Percentiles rank a stretch among this genome's conserved stretches.
Evolutionary conservation across 768 basidiomycete species (phyloP).

Genomic region (Boletus rex-veris): DNA sequence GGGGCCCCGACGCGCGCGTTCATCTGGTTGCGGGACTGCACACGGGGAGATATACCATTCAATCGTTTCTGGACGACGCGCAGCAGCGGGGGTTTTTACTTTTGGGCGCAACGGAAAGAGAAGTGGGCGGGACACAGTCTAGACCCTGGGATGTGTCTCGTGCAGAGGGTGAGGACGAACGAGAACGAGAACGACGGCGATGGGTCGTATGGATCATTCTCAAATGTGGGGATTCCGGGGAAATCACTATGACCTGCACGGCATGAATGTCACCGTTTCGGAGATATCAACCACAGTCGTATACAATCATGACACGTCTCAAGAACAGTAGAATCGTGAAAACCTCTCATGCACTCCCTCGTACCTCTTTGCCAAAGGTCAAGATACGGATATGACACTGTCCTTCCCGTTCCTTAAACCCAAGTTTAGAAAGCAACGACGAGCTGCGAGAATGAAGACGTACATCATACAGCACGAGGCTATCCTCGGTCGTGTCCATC

Average conservation of each 20-base stretch:
- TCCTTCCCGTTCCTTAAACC: conserved; percentile 29
- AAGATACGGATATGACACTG: conserved; percentile 32
- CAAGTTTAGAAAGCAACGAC: not conserved
- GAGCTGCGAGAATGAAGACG: conserved; percentile 16
- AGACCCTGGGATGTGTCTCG: conserved; percentile 53
- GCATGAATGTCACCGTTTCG: not conserved
- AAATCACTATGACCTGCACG: no score
- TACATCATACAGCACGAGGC: conserved; percentile 55
- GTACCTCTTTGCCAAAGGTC: conserved; percentile 29
- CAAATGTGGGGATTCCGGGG: conserved; percentile 38
- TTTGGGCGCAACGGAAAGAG: conserved; percentile 46
- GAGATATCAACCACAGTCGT: not conserved
- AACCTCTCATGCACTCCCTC: conserved; percentile 10
- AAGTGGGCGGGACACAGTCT: conserved; percentile 36
- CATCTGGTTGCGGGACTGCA: conserved; percentile 74
- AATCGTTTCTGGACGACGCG: conserved; percentile 47
- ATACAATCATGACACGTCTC: conserved; percentile 1
- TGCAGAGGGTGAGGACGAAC: conserved; percentile 57
- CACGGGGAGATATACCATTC: conserved; percentile 70
- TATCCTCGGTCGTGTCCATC: conserved; percentile 57
- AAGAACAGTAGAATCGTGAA: not conserved
- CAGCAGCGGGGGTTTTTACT: conserved; percentile 42
- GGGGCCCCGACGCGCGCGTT: conserved; percentile 42
- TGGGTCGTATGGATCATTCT: conserved; percentile 72
- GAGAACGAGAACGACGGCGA: conserved; percentile 61